phyloP scores from a whole-genome alignment of 495 filamentous ascomycete genomes.

The Hyaloscypha finlandica region DNA sequence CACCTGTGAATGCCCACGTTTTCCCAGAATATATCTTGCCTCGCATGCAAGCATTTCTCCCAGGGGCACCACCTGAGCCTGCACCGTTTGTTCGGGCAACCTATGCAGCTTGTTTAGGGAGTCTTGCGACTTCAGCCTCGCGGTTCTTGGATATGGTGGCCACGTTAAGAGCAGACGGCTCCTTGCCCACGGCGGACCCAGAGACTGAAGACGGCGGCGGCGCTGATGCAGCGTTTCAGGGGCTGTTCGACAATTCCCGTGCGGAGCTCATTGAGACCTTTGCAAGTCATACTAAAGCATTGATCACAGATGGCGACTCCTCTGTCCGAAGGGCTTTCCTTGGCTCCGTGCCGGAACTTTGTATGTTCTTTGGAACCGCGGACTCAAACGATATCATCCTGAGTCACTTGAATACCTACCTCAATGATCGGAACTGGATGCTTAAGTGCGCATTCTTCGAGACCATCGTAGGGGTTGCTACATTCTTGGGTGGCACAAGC shows the following conservation, averaged over 20 bases:
- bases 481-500: constrained; percentile 82
- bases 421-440: constrained; percentile 96
- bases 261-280: constrained; percentile 77
- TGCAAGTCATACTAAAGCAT: constrained; percentile 81
- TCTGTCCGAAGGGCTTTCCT: constrained; percentile 93
- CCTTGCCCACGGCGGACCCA: constrained; percentile 74
- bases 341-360: constrained; percentile 88
- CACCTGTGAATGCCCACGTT: constrained; percentile 91
- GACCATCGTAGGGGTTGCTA: constrained; percentile 88
- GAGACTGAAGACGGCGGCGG: constrained; percentile 73
- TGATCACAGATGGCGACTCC: constrained; percentile 84
- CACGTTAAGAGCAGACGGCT: constrained; percentile 80
- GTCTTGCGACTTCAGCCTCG: constrained; percentile 84
- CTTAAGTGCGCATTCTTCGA: constrained; percentile 97
- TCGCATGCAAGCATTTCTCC: constrained; percentile 71
- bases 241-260: constrained; percentile 80
- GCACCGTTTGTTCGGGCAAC: constrained; percentile 78
- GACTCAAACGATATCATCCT: constrained; percentile 92
- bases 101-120: constrained; percentile 90
- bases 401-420: constrained; percentile 94
- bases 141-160: constrained; percentile 90
- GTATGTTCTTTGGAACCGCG: constrained; percentile 89
- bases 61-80: constrained; percentile 52
- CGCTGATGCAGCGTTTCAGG: constrained; percentile 65
- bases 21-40: constrained; percentile 95